phyloP scores from a whole-genome alignment of 2,329 filamentous ascomycete genomes.

The Colletotrichum eremochloae region DNA sequence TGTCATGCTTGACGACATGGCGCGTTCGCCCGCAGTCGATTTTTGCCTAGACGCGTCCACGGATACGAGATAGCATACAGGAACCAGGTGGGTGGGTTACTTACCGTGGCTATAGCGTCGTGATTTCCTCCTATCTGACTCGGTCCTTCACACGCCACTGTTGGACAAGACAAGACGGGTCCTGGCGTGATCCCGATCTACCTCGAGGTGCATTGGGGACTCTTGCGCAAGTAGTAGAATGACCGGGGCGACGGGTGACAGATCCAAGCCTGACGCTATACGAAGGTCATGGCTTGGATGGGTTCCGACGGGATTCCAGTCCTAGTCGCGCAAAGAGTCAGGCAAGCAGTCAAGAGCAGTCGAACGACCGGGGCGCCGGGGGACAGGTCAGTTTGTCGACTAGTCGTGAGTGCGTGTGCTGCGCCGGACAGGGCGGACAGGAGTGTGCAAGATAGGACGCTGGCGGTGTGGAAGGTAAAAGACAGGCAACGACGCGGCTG shows the following conservation, averaged over 20 bases:
- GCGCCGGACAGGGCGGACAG: too few species aligned
- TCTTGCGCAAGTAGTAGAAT: not conserved
- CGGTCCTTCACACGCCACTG: not conserved
- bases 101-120: conserved; percentile 7
- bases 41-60: not conserved
- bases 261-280: conserved; percentile 12
- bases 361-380: not conserved
- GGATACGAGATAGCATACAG: not conserved
- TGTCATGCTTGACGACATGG: not conserved
- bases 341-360: conserved; percentile 22
- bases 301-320: conserved; percentile 28
- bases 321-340: conserved; percentile 24
- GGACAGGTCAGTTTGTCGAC: too few species aligned
- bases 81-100: not conserved
- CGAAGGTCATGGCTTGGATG: conserved; percentile 7
- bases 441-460: too few species aligned
- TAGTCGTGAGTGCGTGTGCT: too few species aligned
- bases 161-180: conserved; percentile 6
- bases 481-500: too few species aligned
- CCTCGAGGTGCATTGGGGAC: conserved; percentile 22
- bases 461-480: too few species aligned
- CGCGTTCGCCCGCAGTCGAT: conserved; percentile 7
- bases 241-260: conserved; percentile 18
- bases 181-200: conserved; percentile 14
- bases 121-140: not conserved